Evolutionary conservation across 179 eudicot genomes (phyloP), one percentile per base, ranked within the genome.

Genomic region (Actinidia chinensis): DNA sequence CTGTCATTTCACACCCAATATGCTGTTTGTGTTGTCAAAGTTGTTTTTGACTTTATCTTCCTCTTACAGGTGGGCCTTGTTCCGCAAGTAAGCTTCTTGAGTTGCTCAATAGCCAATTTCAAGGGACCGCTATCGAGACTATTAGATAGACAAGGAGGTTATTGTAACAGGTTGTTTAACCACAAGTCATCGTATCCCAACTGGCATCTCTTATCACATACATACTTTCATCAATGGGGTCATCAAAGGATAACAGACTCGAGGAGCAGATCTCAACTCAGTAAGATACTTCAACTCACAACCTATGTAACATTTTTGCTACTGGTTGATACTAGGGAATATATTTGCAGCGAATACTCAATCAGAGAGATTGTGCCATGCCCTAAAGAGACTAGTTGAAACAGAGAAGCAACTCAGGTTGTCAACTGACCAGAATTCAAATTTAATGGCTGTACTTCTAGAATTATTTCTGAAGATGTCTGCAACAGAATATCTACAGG

Each of bases 381-480:
- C 68, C 8, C 47, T 79, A 12, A 79, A 54, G 78, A 75, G 66
- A 73, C 82, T 79, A 67, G 74, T 74, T 28, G 78, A 79, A 79
- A 65, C 78, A 54, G 82, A 74, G 58, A 79, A 66, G 68, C 73
- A 79, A 51, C 78, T 79, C 23, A 55, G 58, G 47, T 79, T 47
- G 58, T 74, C 82, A n/a, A 74, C 47, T 44, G 68, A 79, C 74
- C 82, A 79, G 56, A 56, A 55, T 55, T 51, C 82, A 17, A n/a
- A 51, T 20, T 25, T 74, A 52, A 20, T 73, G 50, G 74, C 78
- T 1, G 54, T 78, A 42, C 78, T 79, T 13, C 25, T 79, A 56
- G 78, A 79, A 79, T 79, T 36, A 65, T 78, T 22, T 42, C 78
- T 22, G 15, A 23, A 23, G 59, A 66, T 74, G 43, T 46, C 74